Evolutionary conservation across 2,329 filamentous ascomycete species (phyloP), one percentile per base, ranked within the genome.

Genomic region (Xylaria arbuscula): DNA sequence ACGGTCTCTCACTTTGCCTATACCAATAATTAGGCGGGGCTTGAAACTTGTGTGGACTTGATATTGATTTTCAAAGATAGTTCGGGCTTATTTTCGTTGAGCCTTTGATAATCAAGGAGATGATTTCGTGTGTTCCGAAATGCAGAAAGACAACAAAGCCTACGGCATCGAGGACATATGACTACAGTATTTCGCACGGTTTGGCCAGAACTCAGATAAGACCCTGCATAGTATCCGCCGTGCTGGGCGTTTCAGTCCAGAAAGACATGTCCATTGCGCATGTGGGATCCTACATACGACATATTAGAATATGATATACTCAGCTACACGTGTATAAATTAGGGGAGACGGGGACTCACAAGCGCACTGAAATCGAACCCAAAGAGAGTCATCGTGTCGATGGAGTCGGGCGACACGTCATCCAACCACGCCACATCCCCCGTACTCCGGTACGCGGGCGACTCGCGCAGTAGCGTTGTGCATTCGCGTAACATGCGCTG

Each of bases 331-430:
- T 28, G 28, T 28, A 28, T 28, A 3, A 28, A 5, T 28, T 28
- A 28, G 28, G 28, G 5, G 5, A 28, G 28, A 28, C 5, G n/a
- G 15, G 19, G 32, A 28, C 72, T 66, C 59, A 72, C 72, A n/a
- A 72, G 34, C 15, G 66, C 55, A 54, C 40, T 65, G 42, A 72
- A 72, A 36, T 73, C 71, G 19, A 73, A 73, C 3, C 72, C 72
- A 34, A 73, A 73, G 32, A 71, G 64, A 11, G 64, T 60, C 63
- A 71, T 66, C 3, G 62, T 45, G 19, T 73, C 68, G 32, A 66
- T 36, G 9, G 50, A 15, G 32, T 59, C 66, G 8, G 67, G 63
- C 28, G 64, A 66, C 2, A 58, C 67, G 8, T 62, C 70, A 19
- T 70, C 62, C 11, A 62, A 22, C 65, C 60, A 28, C 32, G 54